phyloP scores from a whole-genome alignment of 495 filamentous ascomycete species.

The Lasiosphaeriaceae sp. region DNA sequence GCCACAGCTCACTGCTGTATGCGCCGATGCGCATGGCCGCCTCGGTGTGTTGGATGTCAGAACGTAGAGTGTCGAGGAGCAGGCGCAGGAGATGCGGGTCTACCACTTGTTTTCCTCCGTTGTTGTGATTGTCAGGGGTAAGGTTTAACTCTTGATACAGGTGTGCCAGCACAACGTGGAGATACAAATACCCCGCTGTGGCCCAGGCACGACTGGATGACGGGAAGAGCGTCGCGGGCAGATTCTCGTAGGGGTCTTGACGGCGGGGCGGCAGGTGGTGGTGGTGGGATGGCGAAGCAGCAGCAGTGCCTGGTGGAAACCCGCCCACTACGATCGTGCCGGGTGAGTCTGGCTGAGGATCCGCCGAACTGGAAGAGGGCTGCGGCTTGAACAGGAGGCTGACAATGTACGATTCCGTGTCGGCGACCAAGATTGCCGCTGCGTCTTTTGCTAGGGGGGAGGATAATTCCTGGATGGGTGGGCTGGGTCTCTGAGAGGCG shows the following conservation, averaged over 20 bases:
- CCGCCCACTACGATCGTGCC: not conserved
- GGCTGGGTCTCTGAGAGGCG: not conserved
- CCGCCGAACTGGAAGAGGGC: not conserved
- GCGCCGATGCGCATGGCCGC: slow-evolving; percentile 18
- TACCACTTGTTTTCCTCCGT: not conserved
- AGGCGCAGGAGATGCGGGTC: slow-evolving; percentile 11
- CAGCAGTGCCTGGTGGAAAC: not conserved
- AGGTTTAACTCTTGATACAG: not conserved
- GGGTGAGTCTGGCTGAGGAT: not conserved
- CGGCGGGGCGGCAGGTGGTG: not conserved
- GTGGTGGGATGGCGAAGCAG: not conserved
- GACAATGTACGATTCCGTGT: slow-evolving; percentile 18
- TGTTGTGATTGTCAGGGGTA: not conserved
- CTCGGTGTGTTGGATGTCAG: slow-evolving; percentile 19
- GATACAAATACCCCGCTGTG: slow-evolving; percentile 21
- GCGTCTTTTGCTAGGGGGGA: not conserved
- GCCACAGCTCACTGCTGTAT: slow-evolving; percentile 18
- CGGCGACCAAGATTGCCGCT: slow-evolving; percentile 7
- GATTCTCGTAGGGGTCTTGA: slow-evolving; percentile 1
- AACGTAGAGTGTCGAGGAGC: slow-evolving; percentile 15
- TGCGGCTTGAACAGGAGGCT: slow-evolving; percentile 20
- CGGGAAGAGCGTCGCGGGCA: slow-evolving; percentile 8
- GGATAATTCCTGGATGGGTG: not conserved
- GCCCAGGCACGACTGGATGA: slow-evolving; percentile 23
- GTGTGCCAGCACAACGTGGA: slow-evolving; percentile 14